Base-by-base conservation (phyloP, 495 filamentous ascomycete genomes). In the Xylaria scruposa region DNA sequence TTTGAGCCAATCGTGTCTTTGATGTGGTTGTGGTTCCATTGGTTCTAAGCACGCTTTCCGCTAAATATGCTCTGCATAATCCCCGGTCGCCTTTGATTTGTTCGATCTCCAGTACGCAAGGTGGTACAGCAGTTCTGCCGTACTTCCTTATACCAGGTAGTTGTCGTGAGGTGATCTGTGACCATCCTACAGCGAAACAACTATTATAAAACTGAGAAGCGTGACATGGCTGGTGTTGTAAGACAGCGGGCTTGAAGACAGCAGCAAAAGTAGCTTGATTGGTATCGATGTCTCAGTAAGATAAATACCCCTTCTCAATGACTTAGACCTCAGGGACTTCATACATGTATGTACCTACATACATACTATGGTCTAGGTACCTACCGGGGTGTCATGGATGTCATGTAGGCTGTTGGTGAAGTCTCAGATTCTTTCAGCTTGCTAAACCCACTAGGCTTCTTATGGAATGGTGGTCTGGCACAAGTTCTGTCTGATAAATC, bases 71-170 rank as follows among this genome's bases (percentile, higher is more conserved):
- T 65, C 38, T 58, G 61, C 69, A 71, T 46, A 38, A 53, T 4
- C 26, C 53, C 54, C 4, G 58, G 29, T 8, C 36, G 24, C 49
- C 61, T 44, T 56, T 71, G 70, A 71, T 71, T 71, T 17, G 70
- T 26, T 65, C 70, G 40, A 33, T 54, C 38, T 53, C 10, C 31
- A 42, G 58, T 24, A 44, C 46, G 44, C 10, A 6, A 42, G 29
- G 61, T 71, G 12, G 67, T 70, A 60, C 67, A 65, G 59, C 53
- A 59, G 61, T 60, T 61, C 67, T 72, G 53, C 67, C 71, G 62
- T 58, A 60, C 60, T 67, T 60, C 21, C 58, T 38, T 12, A 21
- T 3, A 38, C 36, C 36, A 36, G 2, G 2, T 36, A 36, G 33
- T 60, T 60, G 58, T 38, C 31, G 13, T 60, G 58, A 60, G 58